Conservation (phyloP, 1,284 basidiomycete species). For the Pseudozyma thailandica region DNA sequence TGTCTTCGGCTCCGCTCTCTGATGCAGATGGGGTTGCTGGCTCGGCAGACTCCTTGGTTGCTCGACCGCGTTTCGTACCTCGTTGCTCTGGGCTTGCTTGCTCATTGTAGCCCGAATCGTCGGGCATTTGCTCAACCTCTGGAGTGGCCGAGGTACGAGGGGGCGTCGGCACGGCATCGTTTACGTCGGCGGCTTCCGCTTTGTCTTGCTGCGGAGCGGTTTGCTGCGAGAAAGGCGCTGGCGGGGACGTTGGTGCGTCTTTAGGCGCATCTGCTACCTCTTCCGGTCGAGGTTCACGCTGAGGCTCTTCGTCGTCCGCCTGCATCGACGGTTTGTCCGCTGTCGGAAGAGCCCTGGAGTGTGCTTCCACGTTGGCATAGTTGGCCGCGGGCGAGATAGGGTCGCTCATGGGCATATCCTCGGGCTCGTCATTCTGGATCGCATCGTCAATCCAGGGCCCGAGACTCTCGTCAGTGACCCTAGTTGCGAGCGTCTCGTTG, state of each 20-base stretch:
- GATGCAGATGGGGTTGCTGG: background rate
- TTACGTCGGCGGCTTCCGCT: too few species aligned
- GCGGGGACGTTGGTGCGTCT: background rate
- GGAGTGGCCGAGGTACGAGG: background rate
- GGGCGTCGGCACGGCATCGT: background rate
- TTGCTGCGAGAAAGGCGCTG: background rate
- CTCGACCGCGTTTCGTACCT: background rate
- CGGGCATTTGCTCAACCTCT: background rate
- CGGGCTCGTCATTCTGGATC: constrained; percentile 42
- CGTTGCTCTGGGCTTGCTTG: background rate
- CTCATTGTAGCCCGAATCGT: background rate
- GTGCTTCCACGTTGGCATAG: constrained; percentile 9
- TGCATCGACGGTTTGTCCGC: background rate
- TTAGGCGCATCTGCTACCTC: background rate
- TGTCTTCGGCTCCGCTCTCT: constrained; percentile 1
- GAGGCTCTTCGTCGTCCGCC: background rate
- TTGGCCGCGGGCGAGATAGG: constrained; percentile 6
- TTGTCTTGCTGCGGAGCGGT: background rate
- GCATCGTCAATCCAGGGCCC: constrained; percentile 48
- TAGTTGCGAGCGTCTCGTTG: constrained; percentile 22
- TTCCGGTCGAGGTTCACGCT: background rate
- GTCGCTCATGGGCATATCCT: constrained; percentile 36
- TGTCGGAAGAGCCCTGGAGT: background rate
- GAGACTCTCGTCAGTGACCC: constrained; percentile 41
- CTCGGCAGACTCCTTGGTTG: background rate